Evolutionary conservation across 31 red algal genomes (phyloP), one percentile per base, ranked within the genome.

Genomic region (Porphyra umbilicalis): DNA sequence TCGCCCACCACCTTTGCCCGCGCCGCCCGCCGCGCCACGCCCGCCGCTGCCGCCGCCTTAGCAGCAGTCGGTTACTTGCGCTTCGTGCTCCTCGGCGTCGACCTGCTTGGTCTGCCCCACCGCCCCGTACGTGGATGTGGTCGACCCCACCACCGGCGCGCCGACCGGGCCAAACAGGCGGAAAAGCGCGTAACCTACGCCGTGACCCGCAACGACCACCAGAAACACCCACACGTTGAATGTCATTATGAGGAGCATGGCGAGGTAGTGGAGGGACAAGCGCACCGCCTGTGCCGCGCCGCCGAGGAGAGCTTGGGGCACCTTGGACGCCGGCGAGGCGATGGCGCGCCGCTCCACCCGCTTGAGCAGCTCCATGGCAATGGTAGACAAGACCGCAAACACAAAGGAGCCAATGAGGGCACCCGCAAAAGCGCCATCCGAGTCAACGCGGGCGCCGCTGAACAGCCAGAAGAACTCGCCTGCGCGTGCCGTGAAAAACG

Each of bases 171-270:
- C n/a, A n/a, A 87, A 32, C 29, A 93, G 42, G 9, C 81, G 85
- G 31, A 80, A 88, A 18, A 88, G 16, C 29, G 84, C 42, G 84
- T 84, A 94, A 6, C 92, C 92, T 39, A 90, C 32, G 8, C 39
- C 81, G 83, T 94, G 92, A 33, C 92, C 92, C 10, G 57, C 78
- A 14, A 90, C 80, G 18, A 94, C 92, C 34, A 83, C 86, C 31
- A 94, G 4, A 68, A 94, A 89, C 9, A 94, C 36, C 82, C 88
- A 89, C 0, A 94, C 85, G 16, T 94, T 90, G 87, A 94, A 89
- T 33, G 85, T 90, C 92, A 94, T 94, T 25, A 94, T 85, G 33
- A 94, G 81, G 16, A 94, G 87, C 92, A 94, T 94, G 35, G 87
- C 87, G 29, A 82, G 38, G 79, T 94, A 94, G 77, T 94, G 92